Evolutionary conservation across 2,329 filamentous ascomycete species (phyloP).

Genomic region (Alternaria incomplexa): DNA sequence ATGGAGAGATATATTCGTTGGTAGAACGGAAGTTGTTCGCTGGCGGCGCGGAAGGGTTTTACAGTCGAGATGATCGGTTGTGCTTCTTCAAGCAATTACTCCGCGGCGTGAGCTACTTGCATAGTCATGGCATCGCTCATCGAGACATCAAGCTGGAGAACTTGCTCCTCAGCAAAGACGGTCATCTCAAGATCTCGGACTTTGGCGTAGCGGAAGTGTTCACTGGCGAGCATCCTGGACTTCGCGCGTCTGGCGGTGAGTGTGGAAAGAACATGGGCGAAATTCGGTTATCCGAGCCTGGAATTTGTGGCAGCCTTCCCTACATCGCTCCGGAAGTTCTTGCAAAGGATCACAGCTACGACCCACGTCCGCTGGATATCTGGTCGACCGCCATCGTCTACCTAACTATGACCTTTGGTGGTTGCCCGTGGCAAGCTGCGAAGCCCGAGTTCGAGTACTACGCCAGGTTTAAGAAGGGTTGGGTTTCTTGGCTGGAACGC

Average conservation of each 20-base stretch:
- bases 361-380: conserved; percentile 81
- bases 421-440: conserved; percentile 76
- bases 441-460: conserved; percentile 64
- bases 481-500: conserved; percentile 69
- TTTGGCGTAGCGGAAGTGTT: conserved; percentile 92
- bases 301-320: conserved; percentile 82
- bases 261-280: conserved; percentile 76
- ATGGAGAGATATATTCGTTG: conserved; percentile 79
- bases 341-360: conserved; percentile 68
- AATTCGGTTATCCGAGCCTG: conserved; percentile 74
- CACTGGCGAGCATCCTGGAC: conserved; percentile 77
- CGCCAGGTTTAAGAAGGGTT: conserved; percentile 68
- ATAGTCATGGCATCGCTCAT: conserved; percentile 84
- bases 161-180: conserved; percentile 76
- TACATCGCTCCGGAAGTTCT: conserved; percentile 90
- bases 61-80: conserved; percentile 71
- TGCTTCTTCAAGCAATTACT: conserved; percentile 91
- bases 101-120: conserved; percentile 81
- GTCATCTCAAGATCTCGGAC: conserved; percentile 88
- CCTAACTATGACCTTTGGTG: conserved; percentile 75
- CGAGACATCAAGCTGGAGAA: conserved; percentile 93
- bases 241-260: conserved; percentile 73
- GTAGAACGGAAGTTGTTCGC: conserved; percentile 65
- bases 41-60: conserved; percentile 58
- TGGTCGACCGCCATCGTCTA: conserved; percentile 88